Evolutionary conservation across 2,329 filamentous ascomycete species (phyloP).

Genomic region (Didymellaceae sp.): DNA sequence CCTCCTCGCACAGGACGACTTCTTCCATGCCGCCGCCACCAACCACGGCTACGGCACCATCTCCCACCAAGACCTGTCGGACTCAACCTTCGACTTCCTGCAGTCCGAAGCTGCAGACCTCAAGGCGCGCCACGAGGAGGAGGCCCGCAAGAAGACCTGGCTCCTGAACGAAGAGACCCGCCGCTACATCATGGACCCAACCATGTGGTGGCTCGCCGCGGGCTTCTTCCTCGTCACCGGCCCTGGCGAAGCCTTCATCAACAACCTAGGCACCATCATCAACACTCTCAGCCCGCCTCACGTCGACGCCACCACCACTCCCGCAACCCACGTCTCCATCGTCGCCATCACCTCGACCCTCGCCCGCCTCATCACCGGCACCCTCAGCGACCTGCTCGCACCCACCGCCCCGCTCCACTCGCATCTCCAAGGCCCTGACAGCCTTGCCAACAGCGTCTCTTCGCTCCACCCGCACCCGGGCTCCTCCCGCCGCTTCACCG

Average conservation of each 20-base stretch:
- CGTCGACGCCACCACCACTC: slow-evolving; percentile 64
- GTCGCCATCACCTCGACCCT: slow-evolving; percentile 88
- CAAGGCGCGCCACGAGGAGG: slow-evolving; percentile 57
- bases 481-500: slow-evolving; percentile 53
- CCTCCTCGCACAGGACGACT: slow-evolving; percentile 74
- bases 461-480: slow-evolving; percentile 40
- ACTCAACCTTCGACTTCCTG: slow-evolving; percentile 56
- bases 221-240: slow-evolving; percentile 94
- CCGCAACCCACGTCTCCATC: slow-evolving; percentile 90
- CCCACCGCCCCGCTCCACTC: slow-evolving; percentile 58
- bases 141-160: slow-evolving; percentile 81
- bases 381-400: slow-evolving; percentile 88
- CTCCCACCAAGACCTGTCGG: slow-evolving; percentile 54
- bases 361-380: slow-evolving; percentile 88
- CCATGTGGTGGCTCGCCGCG: slow-evolving; percentile 93
- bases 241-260: slow-evolving; percentile 97
- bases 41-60: slow-evolving; percentile 69
- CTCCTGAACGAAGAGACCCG: slow-evolving; percentile 90
- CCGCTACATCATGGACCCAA: slow-evolving; percentile 82
- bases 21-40: slow-evolving; percentile 67
- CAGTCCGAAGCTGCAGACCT: slow-evolving; percentile 55
- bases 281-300: slow-evolving; percentile 77
- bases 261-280: slow-evolving; percentile 94
- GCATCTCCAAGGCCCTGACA: slow-evolving; percentile 60
- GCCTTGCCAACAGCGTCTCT: slow-evolving; percentile 50